Conservation (phyloP, 345 rosid species). For the Crucihimalaya himalaica region DNA sequence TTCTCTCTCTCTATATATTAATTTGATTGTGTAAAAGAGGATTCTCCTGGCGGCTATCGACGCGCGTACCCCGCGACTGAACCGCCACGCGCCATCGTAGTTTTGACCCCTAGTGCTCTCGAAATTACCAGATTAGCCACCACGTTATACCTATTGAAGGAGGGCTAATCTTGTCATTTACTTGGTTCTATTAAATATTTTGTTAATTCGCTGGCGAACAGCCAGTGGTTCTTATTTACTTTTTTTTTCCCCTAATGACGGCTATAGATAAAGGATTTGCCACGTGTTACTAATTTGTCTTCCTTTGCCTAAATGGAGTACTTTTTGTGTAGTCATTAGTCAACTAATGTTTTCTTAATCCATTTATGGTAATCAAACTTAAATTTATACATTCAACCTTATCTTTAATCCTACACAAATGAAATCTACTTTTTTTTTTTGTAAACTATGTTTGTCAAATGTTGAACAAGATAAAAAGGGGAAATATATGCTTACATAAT, state of each 20-base stretch:
- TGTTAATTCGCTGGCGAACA: constrained; percentile 38
- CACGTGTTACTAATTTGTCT: constrained; percentile 25
- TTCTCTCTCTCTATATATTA: not conserved
- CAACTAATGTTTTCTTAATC: constrained; percentile 17
- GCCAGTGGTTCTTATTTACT: constrained; percentile 26
- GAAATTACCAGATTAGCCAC: constrained; percentile 22
- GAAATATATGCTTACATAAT: not conserved
- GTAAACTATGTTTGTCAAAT: not conserved
- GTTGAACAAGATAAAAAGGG: not conserved
- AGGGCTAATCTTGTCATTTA: constrained; percentile 13
- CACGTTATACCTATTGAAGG: not conserved
- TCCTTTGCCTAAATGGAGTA: not conserved
- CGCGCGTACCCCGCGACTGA: constrained; percentile 29
- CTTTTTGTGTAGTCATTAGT: constrained; percentile 15
- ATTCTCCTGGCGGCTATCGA: constrained; percentile 45
- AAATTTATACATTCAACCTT: constrained; percentile 9
- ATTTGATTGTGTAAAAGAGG: constrained; percentile 23
- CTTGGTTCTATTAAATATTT: not conserved
- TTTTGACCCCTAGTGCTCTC: not conserved
- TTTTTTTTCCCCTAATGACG: constrained; percentile 20
- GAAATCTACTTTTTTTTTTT: not conserved
- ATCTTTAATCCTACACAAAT: constrained; percentile 24
- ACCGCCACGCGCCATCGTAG: constrained; percentile 30
- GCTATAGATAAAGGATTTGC: constrained; percentile 33
- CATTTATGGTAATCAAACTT: constrained; percentile 24